A percentile compares a stretch with the other conserved stretches of the same genome.
Conservation (phyloP, 805 yeast genomes). For the Candida dajiaensis region DNA sequence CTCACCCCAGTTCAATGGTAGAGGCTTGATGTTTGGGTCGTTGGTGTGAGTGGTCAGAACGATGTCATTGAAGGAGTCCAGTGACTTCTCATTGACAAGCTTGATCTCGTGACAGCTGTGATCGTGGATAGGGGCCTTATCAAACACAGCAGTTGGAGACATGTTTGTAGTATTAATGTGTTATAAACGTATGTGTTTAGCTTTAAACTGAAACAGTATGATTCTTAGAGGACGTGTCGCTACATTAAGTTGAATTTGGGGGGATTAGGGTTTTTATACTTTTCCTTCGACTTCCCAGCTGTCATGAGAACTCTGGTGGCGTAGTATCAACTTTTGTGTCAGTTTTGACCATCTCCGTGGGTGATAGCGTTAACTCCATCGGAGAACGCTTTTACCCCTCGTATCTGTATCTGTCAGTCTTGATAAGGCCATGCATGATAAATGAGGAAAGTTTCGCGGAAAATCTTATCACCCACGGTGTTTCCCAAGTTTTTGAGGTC, state of each 20-base stretch:
- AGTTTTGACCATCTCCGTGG: not conserved
- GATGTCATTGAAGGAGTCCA: slow-evolving; percentile 22
- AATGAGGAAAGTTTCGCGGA: no score
- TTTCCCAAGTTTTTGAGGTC: no score
- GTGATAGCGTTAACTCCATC: not conserved
- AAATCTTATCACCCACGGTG: no score
- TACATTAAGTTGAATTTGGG: no score
- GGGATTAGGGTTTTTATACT: not conserved
- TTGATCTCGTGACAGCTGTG: slow-evolving; percentile 12
- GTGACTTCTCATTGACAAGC: slow-evolving; percentile 16
- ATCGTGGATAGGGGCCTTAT: slow-evolving; percentile 6
- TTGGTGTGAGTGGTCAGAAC: slow-evolving; percentile 48
- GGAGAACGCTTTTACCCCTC: not conserved
- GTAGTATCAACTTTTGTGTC: not conserved
- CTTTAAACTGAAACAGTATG: not conserved
- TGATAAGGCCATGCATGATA: no score
- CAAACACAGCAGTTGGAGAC: slow-evolving; percentile 25
- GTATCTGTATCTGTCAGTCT: not conserved
- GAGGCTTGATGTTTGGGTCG: slow-evolving; percentile 43
- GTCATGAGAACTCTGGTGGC: not conserved
- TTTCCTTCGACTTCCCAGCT: not conserved
- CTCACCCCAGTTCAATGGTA: slow-evolving; percentile 49
- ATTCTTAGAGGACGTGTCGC: no score
- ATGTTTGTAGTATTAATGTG: slow-evolving; percentile 8
- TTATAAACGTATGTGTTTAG: not conserved